Conservation (phyloP, 257 asterid species). For the Solanum okadae region DNA sequence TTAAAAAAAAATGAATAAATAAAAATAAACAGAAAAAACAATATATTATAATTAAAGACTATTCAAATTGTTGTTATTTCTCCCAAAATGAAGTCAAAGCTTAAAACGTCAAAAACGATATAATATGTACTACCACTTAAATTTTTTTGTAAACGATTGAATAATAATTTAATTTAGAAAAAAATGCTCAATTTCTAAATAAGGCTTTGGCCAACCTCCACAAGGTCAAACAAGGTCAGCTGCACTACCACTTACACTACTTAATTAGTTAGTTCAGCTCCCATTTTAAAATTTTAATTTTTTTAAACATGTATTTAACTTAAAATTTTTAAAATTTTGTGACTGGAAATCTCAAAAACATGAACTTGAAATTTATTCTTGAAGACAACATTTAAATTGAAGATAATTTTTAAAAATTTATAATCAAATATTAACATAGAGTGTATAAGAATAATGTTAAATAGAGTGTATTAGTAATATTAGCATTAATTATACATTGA, state of each 20-base stretch:
- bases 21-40: not conserved
- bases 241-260: not conserved
- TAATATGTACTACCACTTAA: not conserved
- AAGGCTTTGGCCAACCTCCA: not conserved
- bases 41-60: not conserved
- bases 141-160: not conserved
- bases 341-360: not conserved
- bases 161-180: not conserved
- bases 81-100: not conserved
- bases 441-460: too few species aligned
- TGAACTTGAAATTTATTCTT: not conserved
- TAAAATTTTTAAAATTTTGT: too few species aligned
- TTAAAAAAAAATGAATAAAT: too few species aligned
- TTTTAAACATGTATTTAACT: too few species aligned
- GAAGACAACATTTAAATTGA: too few species aligned
- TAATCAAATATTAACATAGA: too few species aligned
- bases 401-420: too few species aligned
- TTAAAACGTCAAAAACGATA: not conserved
- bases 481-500: too few species aligned
- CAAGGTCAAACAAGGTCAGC: not conserved
- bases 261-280: not conserved
- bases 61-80: not conserved
- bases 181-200: not conserved
- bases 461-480: rapidly evolving
- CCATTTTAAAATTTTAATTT: not conserved